Evolutionary conservation across 257 asterid species (phyloP), one percentile per base, ranked within the genome.

Genomic region (Solanum dulcamara): DNA sequence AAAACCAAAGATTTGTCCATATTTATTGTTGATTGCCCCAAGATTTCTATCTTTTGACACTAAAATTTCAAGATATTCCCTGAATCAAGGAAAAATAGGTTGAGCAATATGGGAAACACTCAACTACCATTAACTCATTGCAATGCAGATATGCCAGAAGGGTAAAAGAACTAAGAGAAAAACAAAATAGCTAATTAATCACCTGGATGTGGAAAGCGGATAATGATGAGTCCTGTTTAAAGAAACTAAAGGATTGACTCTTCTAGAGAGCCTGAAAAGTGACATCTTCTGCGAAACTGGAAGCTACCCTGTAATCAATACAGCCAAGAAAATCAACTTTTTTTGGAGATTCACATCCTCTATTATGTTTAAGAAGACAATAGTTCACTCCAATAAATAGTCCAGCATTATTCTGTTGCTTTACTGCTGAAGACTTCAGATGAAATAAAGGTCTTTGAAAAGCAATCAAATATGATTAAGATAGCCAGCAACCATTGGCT

Each of bases 201-300:
- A 93, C 95, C 96, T 92, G 90, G 89, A 87, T 80, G 85, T 46
- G 86, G 85, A 38, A 30, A 88, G 85, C 60, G 88, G 50, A 46
- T 80, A 91, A 48, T 79, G 86, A 83, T 44, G 83, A 70, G 87
- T 66, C 62, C 79, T 88, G 68, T 83, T 71, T 70, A 83, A 44
- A 87, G 86, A 86, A 81, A 88, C 86, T 42, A 89, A 67, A 38
- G 89, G 64, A 82, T 48, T 85, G 83, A 89, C 86, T 85, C 89
- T 87, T 89, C 93, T 88, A 53, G 87, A 90, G 84, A 87, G 88
- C 60, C 94, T 89, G 64, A 92, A 92, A 37, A 93, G 81, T 42
- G 93, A 90, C 96, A 94, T 93, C 62, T 46, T 89, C 86, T 38
- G 4, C 22, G 4, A 77, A 46, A 77, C n/a, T 46, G 26, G 26